Evolutionary conservation across 345 rosid species (phyloP), one percentile per base, ranked within the genome.

Genomic region (Citrus medica): DNA sequence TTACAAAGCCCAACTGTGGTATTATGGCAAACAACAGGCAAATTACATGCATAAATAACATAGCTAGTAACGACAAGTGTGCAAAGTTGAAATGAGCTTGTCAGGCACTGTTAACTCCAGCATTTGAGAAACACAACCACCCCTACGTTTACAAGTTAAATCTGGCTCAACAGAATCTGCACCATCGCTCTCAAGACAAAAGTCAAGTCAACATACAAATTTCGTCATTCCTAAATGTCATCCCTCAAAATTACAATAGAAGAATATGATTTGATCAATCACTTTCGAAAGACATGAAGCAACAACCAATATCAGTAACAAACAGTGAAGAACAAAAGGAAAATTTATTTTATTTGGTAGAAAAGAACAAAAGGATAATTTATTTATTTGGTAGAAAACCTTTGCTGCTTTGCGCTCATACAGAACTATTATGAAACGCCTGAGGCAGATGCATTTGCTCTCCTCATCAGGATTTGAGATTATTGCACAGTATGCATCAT

Each of bases 381-480:
- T 64, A 75, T n/a, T 19, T 9, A 67, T 32, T 33, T 33, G 46
- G 72, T 37, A 82, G 67, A 80, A 55, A 78, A 96, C 99, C 99
- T 96, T 94, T 79, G 90, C 82, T 76, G 89, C 92, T 81, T 92
- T 93, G 48, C 87, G 92, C 83, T 96, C 99, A 83, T 81, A 89
- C 56, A 96, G 93, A 86, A 94, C 97, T 28, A 88, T 92, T 65
- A 94, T 87, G 82, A 96, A 91, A 76, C 97, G 97, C 88, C 98
- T 91, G 87, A 92, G 83, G 88, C 99, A 96, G 78, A 94, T 94
- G 78, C 87, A 86, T 83, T 94, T 96, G 92, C 89, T 94, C 77
- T 96, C 99, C 83, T 94, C 99, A 64, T 96, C 97, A 63, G 99
- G 99, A 89, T 96, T 96, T 77, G 99, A 94, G 80, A 96, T 88